Evolutionary conservation across 345 rosid genomes (phyloP).

Genomic region (Camelina laxa): DNA sequence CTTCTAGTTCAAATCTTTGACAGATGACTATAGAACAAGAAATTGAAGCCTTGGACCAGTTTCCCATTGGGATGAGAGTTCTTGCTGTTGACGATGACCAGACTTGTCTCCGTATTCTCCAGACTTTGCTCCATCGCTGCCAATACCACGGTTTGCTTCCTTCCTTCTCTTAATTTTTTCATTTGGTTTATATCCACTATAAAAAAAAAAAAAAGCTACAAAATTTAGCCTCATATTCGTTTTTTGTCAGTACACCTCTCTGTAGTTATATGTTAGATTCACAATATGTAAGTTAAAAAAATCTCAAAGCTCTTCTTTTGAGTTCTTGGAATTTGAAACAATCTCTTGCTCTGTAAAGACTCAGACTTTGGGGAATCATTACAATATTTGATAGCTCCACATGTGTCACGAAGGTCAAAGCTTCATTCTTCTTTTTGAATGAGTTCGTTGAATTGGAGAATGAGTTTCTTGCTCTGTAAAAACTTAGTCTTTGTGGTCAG

Average conservation of each 20-base stretch:
- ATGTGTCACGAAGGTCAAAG: not conserved
- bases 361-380: slow-evolving; percentile 26
- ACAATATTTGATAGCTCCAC: not conserved
- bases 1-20: not conserved
- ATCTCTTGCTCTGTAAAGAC: slow-evolving; percentile 17
- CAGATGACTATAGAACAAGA: slow-evolving; percentile 61
- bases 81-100: slow-evolving; percentile 86
- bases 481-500: slow-evolving; percentile 30
- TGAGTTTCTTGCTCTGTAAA: slow-evolving; percentile 18
- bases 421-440: not conserved
- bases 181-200: slow-evolving; percentile 15
- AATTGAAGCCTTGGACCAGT: slow-evolving; percentile 53
- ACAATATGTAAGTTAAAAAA: not conserved
- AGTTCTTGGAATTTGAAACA: not conserved
- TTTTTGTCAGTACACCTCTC: not conserved
- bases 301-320: not conserved
- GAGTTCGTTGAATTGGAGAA: not conserved
- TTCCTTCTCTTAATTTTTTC: slow-evolving; percentile 16
- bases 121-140: slow-evolving; percentile 67
- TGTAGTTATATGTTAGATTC: slow-evolving; percentile 18
- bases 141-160: slow-evolving; percentile 72
- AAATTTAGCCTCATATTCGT: slow-evolving; percentile 29
- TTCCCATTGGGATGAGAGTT: slow-evolving; percentile 79
- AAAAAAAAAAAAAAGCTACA: slow-evolving; percentile 21
- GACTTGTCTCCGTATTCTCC: slow-evolving; percentile 63